Percentiles rank a stretch among this genome's conserved stretches.
phyloP scores from a whole-genome alignment of 116 monocot genomes.

The Posidonia oceanica region DNA sequence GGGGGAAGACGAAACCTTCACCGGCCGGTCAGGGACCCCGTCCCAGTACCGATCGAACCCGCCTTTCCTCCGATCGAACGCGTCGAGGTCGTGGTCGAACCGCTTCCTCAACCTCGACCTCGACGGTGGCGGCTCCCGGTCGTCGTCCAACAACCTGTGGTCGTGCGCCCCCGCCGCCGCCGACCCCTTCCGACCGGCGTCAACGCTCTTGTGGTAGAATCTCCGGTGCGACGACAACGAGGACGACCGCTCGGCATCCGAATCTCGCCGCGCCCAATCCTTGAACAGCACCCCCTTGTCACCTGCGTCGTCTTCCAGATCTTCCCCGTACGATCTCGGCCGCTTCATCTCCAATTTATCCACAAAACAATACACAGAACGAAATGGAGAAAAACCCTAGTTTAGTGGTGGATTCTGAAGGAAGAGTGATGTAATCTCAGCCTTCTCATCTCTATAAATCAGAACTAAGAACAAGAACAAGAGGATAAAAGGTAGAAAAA shows the following conservation, averaged over 20 bases:
- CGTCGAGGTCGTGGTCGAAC: slow-evolving; percentile 34
- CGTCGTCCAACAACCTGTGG: slow-evolving; percentile 26
- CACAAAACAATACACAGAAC: no score
- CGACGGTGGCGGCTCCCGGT: slow-evolving; percentile 8
- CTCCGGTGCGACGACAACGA: slow-evolving; percentile 21
- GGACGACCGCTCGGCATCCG: slow-evolving; percentile 18
- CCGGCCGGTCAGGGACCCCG: slow-evolving; percentile 22
- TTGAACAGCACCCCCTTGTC: slow-evolving; percentile 10
- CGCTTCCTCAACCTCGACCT: slow-evolving; percentile 22
- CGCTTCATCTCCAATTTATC: slow-evolving; percentile 34
- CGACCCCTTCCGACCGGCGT: slow-evolving; percentile 11
- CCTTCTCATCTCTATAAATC: no score
- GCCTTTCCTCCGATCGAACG: slow-evolving; percentile 32
- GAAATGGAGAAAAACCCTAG: neutral
- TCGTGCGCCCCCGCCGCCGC: slow-evolving; percentile 15
- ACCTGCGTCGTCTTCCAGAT: slow-evolving; percentile 23
- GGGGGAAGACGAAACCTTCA: slow-evolving; percentile 21
- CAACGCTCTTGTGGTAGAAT: slow-evolving; percentile 16
- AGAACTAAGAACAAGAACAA: no score
- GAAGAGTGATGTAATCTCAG: no score
- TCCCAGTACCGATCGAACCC: slow-evolving; percentile 39
- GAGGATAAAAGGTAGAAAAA: no score
- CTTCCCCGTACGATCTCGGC: slow-evolving; percentile 48
- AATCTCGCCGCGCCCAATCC: slow-evolving; percentile 28
- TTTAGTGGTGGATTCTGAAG: neutral